Evolutionary conservation across 2,329 filamentous ascomycete species (phyloP).

Genomic region (Trichoderma sp.): DNA sequence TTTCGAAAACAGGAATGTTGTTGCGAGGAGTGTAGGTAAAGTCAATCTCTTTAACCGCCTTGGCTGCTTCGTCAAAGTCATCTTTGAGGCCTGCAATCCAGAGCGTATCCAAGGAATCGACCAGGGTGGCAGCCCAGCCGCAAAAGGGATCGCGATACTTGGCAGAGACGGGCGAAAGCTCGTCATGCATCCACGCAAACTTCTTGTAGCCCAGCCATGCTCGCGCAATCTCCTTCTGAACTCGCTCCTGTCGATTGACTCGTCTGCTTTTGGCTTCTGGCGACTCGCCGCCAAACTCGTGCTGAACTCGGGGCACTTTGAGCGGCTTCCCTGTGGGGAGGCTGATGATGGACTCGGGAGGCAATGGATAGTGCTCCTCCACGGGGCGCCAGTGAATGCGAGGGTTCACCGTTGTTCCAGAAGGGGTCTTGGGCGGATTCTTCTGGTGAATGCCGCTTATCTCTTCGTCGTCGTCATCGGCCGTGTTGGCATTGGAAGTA

Average conservation of each 20-base stretch:
- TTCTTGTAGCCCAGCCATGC: conserved; percentile 83
- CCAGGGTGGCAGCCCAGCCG: conserved; percentile 85
- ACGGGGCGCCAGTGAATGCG: conserved; percentile 73
- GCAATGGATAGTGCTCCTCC: conserved; percentile 77
- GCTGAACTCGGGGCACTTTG: conserved; percentile 76
- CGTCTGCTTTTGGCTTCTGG: conserved; percentile 63
- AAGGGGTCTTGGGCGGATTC: conserved; percentile 36
- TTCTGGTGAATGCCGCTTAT: conserved; percentile 34
- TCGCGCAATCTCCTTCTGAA: conserved; percentile 75
- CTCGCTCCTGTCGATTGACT: conserved; percentile 63
- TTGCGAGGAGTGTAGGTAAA: conserved; percentile 71
- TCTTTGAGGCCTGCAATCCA: conserved; percentile 83
- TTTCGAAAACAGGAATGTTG: conserved; percentile 90
- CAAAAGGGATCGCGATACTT: conserved; percentile 79
- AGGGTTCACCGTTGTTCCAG: conserved; percentile 19
- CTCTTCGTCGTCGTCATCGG: conserved; percentile 5
- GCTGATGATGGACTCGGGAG: conserved; percentile 69
- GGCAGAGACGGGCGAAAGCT: conserved; percentile 74
- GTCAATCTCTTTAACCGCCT: conserved; percentile 73
- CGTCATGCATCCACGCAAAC: conserved; percentile 84
- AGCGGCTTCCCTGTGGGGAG: conserved; percentile 74
- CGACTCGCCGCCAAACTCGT: conserved; percentile 69
- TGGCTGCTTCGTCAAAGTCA: conserved; percentile 79
- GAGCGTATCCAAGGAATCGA: conserved; percentile 80
- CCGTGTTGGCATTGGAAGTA: neutral